phyloP scores from a whole-genome alignment of 176 grass and related monocot species.

The Oryza meyeriana region DNA sequence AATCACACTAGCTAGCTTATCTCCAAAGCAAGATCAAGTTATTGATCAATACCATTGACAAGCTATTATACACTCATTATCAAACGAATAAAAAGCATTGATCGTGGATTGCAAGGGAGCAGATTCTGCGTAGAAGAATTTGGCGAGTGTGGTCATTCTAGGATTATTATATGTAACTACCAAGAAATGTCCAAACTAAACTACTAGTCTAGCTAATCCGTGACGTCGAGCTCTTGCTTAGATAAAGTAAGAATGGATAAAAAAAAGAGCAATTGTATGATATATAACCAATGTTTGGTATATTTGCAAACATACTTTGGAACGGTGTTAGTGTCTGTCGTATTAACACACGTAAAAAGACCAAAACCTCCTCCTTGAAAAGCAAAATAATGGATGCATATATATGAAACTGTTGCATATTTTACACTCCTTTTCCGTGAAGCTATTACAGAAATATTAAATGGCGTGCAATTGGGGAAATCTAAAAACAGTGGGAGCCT shows the following conservation, averaged over 20 bases:
- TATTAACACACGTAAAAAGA: background rate
- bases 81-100: background rate
- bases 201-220: background rate
- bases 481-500: too few species aligned
- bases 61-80: background rate
- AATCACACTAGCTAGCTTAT: background rate
- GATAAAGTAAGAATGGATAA: background rate
- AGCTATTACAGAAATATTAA: background rate
- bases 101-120: conserved; percentile 10
- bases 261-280: background rate
- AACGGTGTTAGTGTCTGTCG: too few species aligned
- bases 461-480: too few species aligned
- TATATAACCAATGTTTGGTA: background rate
- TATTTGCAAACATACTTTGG: background rate
- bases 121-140: background rate
- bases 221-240: background rate
- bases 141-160: background rate
- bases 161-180: conserved; percentile 23
- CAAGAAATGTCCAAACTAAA: background rate
- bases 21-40: background rate
- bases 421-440: background rate
- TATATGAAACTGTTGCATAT: background rate
- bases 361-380: background rate
- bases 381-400: background rate
- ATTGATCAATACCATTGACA: background rate